These are phyloP conservation scores for Triglochin maritima DNA, from an alignment of 106 monocot genomes.

Conservation along the genomic window DNA sequence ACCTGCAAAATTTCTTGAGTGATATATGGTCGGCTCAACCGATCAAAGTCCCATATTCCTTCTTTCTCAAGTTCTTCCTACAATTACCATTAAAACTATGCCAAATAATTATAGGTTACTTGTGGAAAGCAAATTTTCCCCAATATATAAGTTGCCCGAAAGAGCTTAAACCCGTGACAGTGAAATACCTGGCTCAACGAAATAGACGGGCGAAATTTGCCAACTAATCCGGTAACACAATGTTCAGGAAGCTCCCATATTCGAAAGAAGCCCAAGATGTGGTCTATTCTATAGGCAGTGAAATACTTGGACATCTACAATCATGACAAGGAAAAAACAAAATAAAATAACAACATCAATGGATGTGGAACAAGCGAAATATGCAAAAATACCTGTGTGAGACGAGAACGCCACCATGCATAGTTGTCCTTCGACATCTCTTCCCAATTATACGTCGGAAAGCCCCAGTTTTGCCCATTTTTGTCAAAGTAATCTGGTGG, in stretches of 20 bases:
- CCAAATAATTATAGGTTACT: background rate
- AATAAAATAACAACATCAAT: background rate
- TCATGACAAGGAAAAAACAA: background rate
- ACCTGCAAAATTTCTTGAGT: conserved; percentile 63
- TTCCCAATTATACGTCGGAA: conserved; percentile 98
- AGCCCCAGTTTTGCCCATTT: conserved; percentile 98
- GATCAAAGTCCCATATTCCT: conserved; percentile 92
- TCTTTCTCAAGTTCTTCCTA: conserved; percentile 87
- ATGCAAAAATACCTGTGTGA: conserved; percentile 45
- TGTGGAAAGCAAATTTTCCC: background rate
- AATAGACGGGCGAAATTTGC: conserved; percentile 82
- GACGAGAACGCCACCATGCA: conserved; percentile 87
- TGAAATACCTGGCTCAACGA: conserved; percentile 65
- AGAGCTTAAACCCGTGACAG: background rate
- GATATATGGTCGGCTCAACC: conserved; percentile 75
- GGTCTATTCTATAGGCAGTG: conserved; percentile 88
- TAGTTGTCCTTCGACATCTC: conserved; percentile 95
- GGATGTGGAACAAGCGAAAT: background rate
- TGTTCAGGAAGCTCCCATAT: conserved; percentile 94
- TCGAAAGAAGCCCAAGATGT: conserved; percentile 93
- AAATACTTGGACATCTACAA: conserved; percentile 92
- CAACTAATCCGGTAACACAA: conserved; percentile 76
- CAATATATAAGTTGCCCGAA: too few species aligned
- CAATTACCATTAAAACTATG: background rate
- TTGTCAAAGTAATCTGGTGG: conserved; percentile 96